These are phyloP conservation scores for Phalaenopsis aphrodite DNA, from an alignment of 106 monocot species.

Conservation along the genomic window DNA sequence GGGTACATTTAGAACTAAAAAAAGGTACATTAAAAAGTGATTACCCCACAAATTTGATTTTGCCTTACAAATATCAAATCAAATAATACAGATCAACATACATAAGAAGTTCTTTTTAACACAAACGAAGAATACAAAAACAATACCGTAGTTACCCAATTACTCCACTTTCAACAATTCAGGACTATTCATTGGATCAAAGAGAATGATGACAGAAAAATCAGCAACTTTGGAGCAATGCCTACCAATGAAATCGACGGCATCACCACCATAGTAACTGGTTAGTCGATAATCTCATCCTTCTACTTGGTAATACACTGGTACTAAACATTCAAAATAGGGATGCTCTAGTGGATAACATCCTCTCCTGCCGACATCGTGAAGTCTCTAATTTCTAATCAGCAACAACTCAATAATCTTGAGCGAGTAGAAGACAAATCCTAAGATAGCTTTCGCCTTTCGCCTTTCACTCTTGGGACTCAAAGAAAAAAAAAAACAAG, in stretches of 20 bases:
- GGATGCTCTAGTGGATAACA: slow-evolving; percentile 45
- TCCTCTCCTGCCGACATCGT: slow-evolving; percentile 62
- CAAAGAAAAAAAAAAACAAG: too few species aligned
- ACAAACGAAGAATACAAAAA: neutral
- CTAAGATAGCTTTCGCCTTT: too few species aligned
- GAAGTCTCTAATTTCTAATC: neutral
- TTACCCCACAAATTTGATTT: too few species aligned
- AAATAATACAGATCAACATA: neutral
- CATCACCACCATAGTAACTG: neutral
- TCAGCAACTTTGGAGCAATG: slow-evolving; percentile 34
- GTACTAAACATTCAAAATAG: slow-evolving; percentile 34
- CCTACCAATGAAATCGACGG: slow-evolving; percentile 9
- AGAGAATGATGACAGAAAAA: slow-evolving; percentile 8
- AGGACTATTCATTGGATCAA: neutral
- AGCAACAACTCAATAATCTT: neutral
- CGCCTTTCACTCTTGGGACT: too few species aligned
- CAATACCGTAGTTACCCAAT: neutral
- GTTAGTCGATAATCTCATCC: slow-evolving; percentile 21
- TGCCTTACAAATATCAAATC: neutral
- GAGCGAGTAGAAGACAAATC: neutral
- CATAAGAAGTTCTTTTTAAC: neutral
- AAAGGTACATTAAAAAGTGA: too few species aligned
- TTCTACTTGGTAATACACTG: slow-evolving; percentile 27
- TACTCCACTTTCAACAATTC: neutral
- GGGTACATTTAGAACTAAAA: too few species aligned